These are phyloP conservation scores for Candida arabinofermentans DNA, from an alignment of 805 yeast species.

Conservation along the genomic window DNA sequence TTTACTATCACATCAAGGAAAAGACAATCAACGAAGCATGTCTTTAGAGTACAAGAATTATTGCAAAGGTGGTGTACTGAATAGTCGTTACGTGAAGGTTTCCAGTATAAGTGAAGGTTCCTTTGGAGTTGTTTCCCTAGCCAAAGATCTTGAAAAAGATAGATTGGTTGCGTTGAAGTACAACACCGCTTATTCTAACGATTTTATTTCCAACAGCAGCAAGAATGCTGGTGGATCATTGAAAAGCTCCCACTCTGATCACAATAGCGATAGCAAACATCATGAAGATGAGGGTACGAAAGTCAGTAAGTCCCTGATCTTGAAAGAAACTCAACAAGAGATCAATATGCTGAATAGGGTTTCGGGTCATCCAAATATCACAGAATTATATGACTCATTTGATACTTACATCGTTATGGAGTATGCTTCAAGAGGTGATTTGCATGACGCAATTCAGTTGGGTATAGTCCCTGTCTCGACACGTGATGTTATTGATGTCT, in stretches of 20 bases:
- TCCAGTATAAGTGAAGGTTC: slow-evolving; percentile 87
- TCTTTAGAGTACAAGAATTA: slow-evolving; percentile 27
- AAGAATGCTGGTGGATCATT: slow-evolving; percentile 10
- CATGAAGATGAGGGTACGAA: slow-evolving; percentile 6
- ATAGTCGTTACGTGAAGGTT: slow-evolving; percentile 61
- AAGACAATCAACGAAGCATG: slow-evolving; percentile 12
- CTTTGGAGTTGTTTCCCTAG: slow-evolving; percentile 86
- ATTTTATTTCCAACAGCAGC: slow-evolving; percentile 28
- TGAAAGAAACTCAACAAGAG: slow-evolving; percentile 63
- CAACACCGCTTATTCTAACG: slow-evolving; percentile 56
- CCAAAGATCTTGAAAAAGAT: slow-evolving; percentile 56
- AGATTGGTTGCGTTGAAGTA: slow-evolving; percentile 81
- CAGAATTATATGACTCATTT: slow-evolving; percentile 44
- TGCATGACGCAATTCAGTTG: slow-evolving; percentile 72
- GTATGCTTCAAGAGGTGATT: slow-evolving; percentile 83
- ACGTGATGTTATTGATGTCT: slow-evolving; percentile 52
- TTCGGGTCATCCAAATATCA: slow-evolving; percentile 49
- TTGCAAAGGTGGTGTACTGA: slow-evolving; percentile 42
- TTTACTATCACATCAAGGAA: too few species aligned
- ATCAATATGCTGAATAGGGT: slow-evolving; percentile 60
- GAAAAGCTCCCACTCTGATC: slow-evolving; percentile 6
- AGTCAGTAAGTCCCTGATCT: slow-evolving; percentile 34
- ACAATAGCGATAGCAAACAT: slow-evolving; percentile 6
- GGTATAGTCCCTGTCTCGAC: slow-evolving; percentile 59
- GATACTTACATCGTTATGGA: slow-evolving; percentile 61